Percentiles rank a stretch among this genome's conserved stretches.
phyloP scores from a whole-genome alignment of 2,329 filamentous ascomycete genomes.

The Cercospora berteroae region DNA sequence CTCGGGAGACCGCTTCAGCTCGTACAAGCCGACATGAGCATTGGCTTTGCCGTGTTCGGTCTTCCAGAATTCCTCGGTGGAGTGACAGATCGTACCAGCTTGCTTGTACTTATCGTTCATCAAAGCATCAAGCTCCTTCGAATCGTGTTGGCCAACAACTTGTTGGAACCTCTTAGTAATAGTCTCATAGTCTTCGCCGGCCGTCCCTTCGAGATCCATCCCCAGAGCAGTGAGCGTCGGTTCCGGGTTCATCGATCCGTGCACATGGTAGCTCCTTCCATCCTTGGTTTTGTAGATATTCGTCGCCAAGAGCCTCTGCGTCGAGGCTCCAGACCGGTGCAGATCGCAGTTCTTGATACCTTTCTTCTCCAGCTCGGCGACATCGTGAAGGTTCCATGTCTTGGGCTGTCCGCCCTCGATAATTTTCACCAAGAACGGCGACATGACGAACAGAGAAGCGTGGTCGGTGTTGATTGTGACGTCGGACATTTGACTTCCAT shows the following conservation, averaged over 20 bases:
- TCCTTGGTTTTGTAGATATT: constrained; percentile 52
- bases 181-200: constrained; percentile 40
- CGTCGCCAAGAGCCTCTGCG: constrained; percentile 34
- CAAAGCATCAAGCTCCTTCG: constrained; percentile 41
- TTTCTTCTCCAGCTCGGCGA: constrained; percentile 3
- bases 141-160: constrained; percentile 43
- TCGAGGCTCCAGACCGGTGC: constrained; percentile 13
- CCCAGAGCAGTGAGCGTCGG: constrained; percentile 41
- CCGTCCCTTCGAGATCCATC: constrained; percentile 34
- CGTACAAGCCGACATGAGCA: constrained; percentile 26
- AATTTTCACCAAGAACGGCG: constrained; percentile 19
- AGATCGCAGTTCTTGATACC: constrained; percentile 23
- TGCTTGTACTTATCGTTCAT: constrained; percentile 45
- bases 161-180: constrained; percentile 44
- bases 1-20: constrained; percentile 14
- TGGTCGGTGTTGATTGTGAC: constrained; percentile 26
- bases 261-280: constrained; percentile 48
- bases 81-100: constrained; percentile 44
- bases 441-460: constrained; percentile 29
- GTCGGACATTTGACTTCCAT: constrained; percentile 17
- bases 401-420: constrained; percentile 8
- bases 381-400: background rate
- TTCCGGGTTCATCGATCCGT: constrained; percentile 50
- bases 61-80: constrained; percentile 42
- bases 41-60: constrained; percentile 38